phyloP scores from a whole-genome alignment of 73 alveolate species.

The Tetrahymena borealis region DNA sequence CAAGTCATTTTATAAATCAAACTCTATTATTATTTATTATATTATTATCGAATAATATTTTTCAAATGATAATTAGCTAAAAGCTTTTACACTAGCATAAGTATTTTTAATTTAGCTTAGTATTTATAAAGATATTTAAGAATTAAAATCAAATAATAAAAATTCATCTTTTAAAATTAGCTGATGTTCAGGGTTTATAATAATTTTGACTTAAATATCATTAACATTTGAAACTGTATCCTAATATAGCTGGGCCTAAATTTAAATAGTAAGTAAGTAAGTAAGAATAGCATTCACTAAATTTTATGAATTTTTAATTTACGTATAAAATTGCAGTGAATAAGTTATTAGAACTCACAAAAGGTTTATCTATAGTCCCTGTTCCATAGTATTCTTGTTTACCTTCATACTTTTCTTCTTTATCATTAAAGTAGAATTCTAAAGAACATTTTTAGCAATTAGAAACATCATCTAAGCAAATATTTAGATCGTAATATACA shows the following conservation, averaged over 20 bases:
- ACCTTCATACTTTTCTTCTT: not conserved
- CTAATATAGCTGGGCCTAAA: not conserved
- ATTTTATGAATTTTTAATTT: not conserved
- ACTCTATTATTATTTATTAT: not conserved
- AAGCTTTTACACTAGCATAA: not conserved
- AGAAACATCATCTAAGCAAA: not conserved
- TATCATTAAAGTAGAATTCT: not conserved
- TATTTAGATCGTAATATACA: not conserved
- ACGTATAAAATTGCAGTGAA: not conserved
- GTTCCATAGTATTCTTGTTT: not conserved
- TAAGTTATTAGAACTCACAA: not conserved
- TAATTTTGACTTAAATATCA: not conserved
- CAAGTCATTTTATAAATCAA: not conserved
- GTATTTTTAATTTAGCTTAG: not conserved
- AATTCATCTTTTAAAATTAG: not conserved
- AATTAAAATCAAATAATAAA: not conserved
- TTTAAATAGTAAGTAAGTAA: not conserved
- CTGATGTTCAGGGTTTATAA: not conserved
- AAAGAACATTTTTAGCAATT: not conserved
- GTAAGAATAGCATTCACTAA: not conserved
- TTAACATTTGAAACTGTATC: not conserved
- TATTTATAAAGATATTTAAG: not conserved
- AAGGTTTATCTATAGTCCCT: not conserved
- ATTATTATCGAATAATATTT: not conserved
- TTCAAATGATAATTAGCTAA: not conserved